Evolutionary conservation across 2,329 filamentous ascomycete species (phyloP), one percentile per base, ranked within the genome.

Genomic region (Tolypocladium capitatum): DNA sequence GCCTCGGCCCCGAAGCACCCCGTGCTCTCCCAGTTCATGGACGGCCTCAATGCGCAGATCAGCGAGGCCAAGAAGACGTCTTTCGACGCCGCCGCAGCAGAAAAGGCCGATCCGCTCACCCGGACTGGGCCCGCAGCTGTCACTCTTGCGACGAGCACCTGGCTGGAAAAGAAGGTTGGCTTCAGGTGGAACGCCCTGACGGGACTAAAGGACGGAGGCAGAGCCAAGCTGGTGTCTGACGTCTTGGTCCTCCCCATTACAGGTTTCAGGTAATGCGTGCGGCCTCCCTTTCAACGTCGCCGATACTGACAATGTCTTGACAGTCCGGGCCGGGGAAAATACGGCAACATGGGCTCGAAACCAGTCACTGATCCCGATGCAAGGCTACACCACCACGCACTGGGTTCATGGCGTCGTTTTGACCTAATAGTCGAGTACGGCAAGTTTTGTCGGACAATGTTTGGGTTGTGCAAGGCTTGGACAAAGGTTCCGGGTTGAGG

Each of bases 121-220:
- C 40, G 54, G 16, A 58, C 56, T 7, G 56, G 56, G 2, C 56
- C 56, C n/a, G 55, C 53, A 3, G 56, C 56, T 18, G 54, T 58
- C 20, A 58, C 56, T 5, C 45, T 52, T 7, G 49, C 49, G 5
- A 54, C 55, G 21, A 52, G 48, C 13, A 43, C 35, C 20, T 58
- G 55, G 54, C 53, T 58, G 16, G 48, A 53, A 33, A 40, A 46
- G 20, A 45, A 52, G 27, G 32, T 53, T 18, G 51, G 48, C 2
- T 51, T 58, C 34, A 50, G 56, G n/a, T 58, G 55, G 55, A 56
- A 56, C 36, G 50, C 54, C 16, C 20, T 56, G 38, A 56, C 54
- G 6, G 55, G 54, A 10, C 46, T 55, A 5, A 48, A 50, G 13
- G 55, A 57, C n/a, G 53, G 54, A 2, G 55, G 55, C 18, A 53